Conservation (phyloP, 106 monocot species). For the Dendrobium nobile region DNA sequence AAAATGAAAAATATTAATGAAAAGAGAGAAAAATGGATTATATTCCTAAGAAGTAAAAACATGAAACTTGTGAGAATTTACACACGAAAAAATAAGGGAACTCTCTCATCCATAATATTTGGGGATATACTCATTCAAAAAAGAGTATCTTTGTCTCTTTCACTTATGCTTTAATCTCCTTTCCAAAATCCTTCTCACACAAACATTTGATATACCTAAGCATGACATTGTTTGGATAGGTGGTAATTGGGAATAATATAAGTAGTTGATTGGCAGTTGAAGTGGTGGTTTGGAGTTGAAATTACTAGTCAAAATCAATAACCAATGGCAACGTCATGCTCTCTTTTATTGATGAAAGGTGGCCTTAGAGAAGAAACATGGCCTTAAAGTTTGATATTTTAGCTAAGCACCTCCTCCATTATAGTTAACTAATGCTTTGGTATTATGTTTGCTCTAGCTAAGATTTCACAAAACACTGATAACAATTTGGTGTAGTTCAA, state of each 20-base stretch:
- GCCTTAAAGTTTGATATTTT: neutral
- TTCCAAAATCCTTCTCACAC: neutral
- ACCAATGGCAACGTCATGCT: neutral
- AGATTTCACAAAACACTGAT: neutral
- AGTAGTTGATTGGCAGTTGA: neutral
- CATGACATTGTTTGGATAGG: neutral
- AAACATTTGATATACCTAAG: neutral
- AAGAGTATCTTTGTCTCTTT: neutral
- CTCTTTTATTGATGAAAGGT: neutral
- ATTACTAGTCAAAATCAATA: too few species aligned
- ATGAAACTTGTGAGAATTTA: too few species aligned
- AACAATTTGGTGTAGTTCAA: neutral
- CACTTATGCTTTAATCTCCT: neutral
- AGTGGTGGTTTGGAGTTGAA: too few species aligned
- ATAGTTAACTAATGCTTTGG: neutral
- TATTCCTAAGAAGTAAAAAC: too few species aligned
- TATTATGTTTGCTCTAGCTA: neutral
- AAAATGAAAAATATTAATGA: too few species aligned
- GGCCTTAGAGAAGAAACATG: neutral
- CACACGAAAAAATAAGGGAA: too few species aligned
- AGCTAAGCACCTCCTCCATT: neutral
- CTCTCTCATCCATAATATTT: too few species aligned
- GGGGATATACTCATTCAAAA: too few species aligned
- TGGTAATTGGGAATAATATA: neutral
- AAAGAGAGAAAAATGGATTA: too few species aligned